These are phyloP conservation scores for Luffa acutangula DNA, from an alignment of 306 rosid species.

Conservation along the genomic window DNA sequence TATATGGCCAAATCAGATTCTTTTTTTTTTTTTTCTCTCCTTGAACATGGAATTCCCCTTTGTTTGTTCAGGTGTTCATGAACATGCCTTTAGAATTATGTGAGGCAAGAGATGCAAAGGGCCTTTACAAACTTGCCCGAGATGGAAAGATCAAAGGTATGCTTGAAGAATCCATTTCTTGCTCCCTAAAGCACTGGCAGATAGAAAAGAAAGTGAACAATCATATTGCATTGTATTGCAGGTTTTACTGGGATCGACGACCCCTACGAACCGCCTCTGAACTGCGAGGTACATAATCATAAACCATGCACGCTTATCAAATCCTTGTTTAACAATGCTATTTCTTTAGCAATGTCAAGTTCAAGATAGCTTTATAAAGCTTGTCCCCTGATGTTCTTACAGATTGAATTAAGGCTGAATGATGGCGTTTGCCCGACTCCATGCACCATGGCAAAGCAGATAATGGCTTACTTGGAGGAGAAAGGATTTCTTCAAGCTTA, in stretches of 20 bases:
- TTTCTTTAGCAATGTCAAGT: background rate
- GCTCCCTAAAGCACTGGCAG: background rate
- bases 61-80: constrained; percentile 60
- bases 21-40: background rate
- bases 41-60: constrained; percentile 9
- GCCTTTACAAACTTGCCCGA: constrained; percentile 91
- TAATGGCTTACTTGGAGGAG: constrained; percentile 53
- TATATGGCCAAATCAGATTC: constrained; percentile 6
- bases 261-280: constrained; percentile 72
- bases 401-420: constrained; percentile 49
- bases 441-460: constrained; percentile 44
- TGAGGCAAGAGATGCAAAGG: constrained; percentile 74
- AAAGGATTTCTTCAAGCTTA: constrained; percentile 52
- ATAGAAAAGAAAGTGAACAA: background rate
- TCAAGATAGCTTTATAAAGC: background rate
- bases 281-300: constrained; percentile 48
- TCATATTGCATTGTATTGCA: constrained; percentile 11
- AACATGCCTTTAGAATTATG: constrained; percentile 70
- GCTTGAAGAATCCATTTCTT: constrained; percentile 9
- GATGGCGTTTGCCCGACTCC: constrained; percentile 53
- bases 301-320: background rate
- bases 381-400: background rate
- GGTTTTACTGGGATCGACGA: constrained; percentile 91
- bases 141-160: constrained; percentile 75
- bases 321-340: background rate